phyloP scores from a whole-genome alignment of 1,284 basidiomycete genomes.

The Trichosporon faecale region DNA sequence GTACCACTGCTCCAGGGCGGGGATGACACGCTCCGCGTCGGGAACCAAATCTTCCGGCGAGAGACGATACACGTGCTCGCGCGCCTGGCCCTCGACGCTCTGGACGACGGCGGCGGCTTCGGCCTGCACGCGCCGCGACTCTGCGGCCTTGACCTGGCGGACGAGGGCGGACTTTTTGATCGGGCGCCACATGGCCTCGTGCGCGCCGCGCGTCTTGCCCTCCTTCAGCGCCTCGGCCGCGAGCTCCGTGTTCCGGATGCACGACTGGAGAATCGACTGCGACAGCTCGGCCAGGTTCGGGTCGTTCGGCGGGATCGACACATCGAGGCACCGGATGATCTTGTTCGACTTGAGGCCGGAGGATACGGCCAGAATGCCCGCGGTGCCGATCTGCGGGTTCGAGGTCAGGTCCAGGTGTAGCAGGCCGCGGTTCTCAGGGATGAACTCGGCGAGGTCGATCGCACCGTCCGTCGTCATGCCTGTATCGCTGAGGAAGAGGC shows the following conservation, averaged over 20 bases:
- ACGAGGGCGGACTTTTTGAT: conserved; percentile 55
- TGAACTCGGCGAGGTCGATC: conserved; percentile 91
- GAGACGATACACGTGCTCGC: conserved; percentile 48
- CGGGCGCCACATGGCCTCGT: conserved; percentile 53
- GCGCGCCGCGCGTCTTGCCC: conserved; percentile 21
- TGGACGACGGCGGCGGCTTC: conserved; percentile 39
- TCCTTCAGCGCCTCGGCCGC: conserved; percentile 43
- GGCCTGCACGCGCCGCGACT: conserved; percentile 43
- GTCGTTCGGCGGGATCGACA: conserved; percentile 85
- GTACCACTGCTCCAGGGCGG: conserved; percentile 45
- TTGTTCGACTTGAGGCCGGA: conserved; percentile 78
- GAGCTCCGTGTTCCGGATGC: conserved; percentile 81
- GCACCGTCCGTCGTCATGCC: conserved; percentile 78
- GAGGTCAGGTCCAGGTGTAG: conserved; percentile 83
- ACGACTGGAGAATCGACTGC: conserved; percentile 59
- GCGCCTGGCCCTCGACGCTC: conserved; percentile 44
- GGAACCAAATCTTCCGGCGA: conserved; percentile 60
- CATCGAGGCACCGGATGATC: conserved; percentile 83
- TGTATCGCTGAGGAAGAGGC: conserved; percentile 85
- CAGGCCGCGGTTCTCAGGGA: conserved; percentile 81
- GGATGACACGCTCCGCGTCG: conserved; percentile 55
- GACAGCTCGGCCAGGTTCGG: conserved; percentile 70
- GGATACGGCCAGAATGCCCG: conserved; percentile 86
- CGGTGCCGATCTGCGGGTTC: conserved; percentile 73
- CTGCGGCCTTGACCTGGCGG: conserved; percentile 50